These are phyloP conservation scores for Mycena floridula DNA, from an alignment of 768 basidiomycete species.

Conservation along the genomic window DNA sequence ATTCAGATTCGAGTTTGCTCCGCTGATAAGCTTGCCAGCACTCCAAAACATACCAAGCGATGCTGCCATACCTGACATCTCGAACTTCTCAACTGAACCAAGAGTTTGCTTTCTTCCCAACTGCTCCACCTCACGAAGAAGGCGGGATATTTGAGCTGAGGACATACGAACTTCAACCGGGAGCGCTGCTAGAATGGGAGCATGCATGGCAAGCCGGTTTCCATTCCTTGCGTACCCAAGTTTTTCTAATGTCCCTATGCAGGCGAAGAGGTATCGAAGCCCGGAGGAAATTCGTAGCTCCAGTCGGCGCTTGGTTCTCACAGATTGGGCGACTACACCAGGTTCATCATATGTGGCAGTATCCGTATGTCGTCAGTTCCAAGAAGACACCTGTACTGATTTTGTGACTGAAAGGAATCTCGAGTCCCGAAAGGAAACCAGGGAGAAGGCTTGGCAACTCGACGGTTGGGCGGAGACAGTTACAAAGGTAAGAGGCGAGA, in stretches of 20 bases:
- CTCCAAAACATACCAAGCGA: constrained; percentile 55
- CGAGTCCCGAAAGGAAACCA: constrained; percentile 72
- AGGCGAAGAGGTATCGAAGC: constrained; percentile 96
- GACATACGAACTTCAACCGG: constrained; percentile 82
- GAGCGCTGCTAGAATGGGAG: constrained; percentile 93
- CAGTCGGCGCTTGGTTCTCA: constrained; percentile 89
- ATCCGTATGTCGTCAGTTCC: constrained; percentile 71
- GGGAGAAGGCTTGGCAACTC: constrained; percentile 90
- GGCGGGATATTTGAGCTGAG: constrained; percentile 95
- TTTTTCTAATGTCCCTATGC: constrained; percentile 4
- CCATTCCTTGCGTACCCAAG: constrained; percentile 2
- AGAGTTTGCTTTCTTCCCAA: constrained; percentile 95
- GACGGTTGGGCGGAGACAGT: constrained; percentile 97
- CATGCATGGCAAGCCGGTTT: constrained; percentile 61
- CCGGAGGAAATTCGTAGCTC: constrained; percentile 77
- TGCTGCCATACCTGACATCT: constrained; percentile 72
- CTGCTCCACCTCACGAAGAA: constrained; percentile 76
- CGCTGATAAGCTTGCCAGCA: constrained; percentile 38
- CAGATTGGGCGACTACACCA: constrained; percentile 80
- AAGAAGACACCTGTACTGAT: too few species aligned
- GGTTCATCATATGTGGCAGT: constrained; percentile 98
- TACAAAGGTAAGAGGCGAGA: constrained; percentile 59
- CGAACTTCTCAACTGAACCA: constrained; percentile 78
- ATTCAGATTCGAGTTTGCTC: not conserved
- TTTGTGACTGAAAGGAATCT: constrained; percentile 56